Conservation (phyloP, 2,329 filamentous ascomycete species). For the Fulvia fulva region DNA sequence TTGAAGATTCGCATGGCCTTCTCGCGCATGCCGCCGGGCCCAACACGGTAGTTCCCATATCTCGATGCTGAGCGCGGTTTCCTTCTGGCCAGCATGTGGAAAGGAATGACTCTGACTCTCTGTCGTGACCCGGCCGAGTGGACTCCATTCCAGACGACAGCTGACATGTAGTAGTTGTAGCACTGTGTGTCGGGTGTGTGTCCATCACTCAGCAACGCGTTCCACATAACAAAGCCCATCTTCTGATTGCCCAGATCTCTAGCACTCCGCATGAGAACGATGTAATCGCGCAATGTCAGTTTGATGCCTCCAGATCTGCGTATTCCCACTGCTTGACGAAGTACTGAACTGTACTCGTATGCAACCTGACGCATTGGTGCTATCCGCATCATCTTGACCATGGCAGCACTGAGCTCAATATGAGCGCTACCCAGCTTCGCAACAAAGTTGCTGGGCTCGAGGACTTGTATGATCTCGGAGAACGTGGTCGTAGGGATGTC, state of each 20-base stretch:
- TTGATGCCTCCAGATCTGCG: constrained; percentile 36
- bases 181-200: constrained; percentile 47
- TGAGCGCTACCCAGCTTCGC: constrained; percentile 46
- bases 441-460: constrained; percentile 57
- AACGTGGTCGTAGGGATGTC: constrained; percentile 55
- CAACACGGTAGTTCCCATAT: constrained; percentile 27
- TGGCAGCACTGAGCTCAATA: constrained; percentile 47
- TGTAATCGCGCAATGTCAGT: constrained; percentile 48
- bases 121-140: constrained; percentile 36
- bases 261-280: constrained; percentile 51
- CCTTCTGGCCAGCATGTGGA: constrained; percentile 21
- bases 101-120: constrained; percentile 38
- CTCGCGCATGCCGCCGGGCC: constrained; percentile 29
- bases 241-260: constrained; percentile 43
- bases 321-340: constrained; percentile 37
- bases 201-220: constrained; percentile 37
- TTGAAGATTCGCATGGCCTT: constrained; percentile 40
- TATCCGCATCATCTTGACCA: constrained; percentile 42
- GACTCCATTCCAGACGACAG: constrained; percentile 43
- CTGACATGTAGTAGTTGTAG: constrained; percentile 54
- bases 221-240: constrained; percentile 48
- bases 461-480: constrained; percentile 58
- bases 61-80: constrained; percentile 5
- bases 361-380: constrained; percentile 38
- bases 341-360: constrained; percentile 36